Evolutionary conservation across 2,329 filamentous ascomycete species (phyloP), one percentile per base, ranked within the genome.

Genomic region (Diplodia mutila): DNA sequence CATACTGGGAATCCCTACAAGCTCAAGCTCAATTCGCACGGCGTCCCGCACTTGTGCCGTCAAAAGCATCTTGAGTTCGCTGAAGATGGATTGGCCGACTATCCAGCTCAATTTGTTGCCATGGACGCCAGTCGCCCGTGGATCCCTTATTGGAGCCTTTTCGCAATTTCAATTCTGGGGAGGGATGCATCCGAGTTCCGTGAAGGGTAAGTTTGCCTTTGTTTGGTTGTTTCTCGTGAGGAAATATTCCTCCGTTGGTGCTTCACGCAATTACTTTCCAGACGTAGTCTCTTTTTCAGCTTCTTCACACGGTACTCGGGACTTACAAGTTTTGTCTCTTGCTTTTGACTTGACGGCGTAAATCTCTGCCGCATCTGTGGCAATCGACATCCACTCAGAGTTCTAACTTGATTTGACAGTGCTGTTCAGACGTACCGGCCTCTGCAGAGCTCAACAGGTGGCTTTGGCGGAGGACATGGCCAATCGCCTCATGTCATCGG

Each of bases 391-490:
- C 7, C 21, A 32, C 11, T 16, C 12, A n/a, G 51, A 54, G 23
- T 8, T 61, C 57, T 63, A 14, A 69, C 27, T 46, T 21, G 23
- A 7, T 48, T 52, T 57, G 8, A 52, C 63, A 87, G 86, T 57
- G 80, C 94, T 68, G 82, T 91, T 61, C 86, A 89, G 69, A 97
- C 94, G 7, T 89, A 95, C 61, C 85, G 85, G 57, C 88, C 92
- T 53, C 89, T 94, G 80, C 95, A 98, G 80, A 96, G 97, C 78
- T 78, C 84, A 25, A 85, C 84, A 18, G 95, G 95, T 61, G 95
- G 95, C 2, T 97, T 97, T 77, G 95, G 93, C 64, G 95, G 94
- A 70, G 94, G 95, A n/a, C 91, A 93, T 78, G 93, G 94, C 32
- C 95, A 98, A 77, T 85, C 87, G 71, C 93, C 92, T 65, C 95